phyloP scores from a whole-genome alignment of 2,329 filamentous ascomycete species.

The Drechslerella dactyloides region DNA sequence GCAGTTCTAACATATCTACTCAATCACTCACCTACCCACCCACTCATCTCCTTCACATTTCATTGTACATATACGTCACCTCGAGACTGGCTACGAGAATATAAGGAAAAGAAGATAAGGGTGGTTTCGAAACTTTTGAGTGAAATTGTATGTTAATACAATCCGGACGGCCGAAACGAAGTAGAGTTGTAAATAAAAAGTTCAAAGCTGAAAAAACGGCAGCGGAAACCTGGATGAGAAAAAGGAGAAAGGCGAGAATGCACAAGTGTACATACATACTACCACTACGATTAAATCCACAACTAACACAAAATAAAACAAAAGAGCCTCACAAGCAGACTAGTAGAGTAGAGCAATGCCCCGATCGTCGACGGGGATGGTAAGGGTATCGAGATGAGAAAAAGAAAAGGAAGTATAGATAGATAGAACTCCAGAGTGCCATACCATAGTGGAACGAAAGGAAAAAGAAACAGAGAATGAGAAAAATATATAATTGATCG shows the following conservation, averaged over 20 bases:
- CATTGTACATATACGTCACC: too few species aligned
- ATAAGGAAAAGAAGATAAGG: conserved; percentile 2
- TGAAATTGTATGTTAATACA: conserved; percentile 50
- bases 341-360: conserved; percentile 1
- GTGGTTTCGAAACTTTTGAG: conserved; percentile 26
- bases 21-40: too few species aligned
- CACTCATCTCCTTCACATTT: too few species aligned
- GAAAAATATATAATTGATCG: conserved; percentile 18
- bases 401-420: conserved; percentile 15
- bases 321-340: conserved; percentile 6
- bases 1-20: conserved; percentile 42
- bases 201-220: neutral
- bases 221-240: too few species aligned
- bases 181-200: conserved; percentile 20
- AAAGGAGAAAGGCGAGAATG: conserved; percentile 17
- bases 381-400: conserved; percentile 46
- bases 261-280: conserved; percentile 44
- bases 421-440: conserved; percentile 22
- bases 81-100: too few species aligned
- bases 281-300: conserved; percentile 26
- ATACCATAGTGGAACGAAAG: conserved; percentile 4
- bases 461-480: conserved; percentile 15
- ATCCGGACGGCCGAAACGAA: conserved; percentile 20
- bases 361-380: conserved; percentile 15
- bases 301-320: conserved; percentile 7